Evolutionary conservation across 164 flowering plant genomes (phyloP).

Genomic region (Sedum album): DNA sequence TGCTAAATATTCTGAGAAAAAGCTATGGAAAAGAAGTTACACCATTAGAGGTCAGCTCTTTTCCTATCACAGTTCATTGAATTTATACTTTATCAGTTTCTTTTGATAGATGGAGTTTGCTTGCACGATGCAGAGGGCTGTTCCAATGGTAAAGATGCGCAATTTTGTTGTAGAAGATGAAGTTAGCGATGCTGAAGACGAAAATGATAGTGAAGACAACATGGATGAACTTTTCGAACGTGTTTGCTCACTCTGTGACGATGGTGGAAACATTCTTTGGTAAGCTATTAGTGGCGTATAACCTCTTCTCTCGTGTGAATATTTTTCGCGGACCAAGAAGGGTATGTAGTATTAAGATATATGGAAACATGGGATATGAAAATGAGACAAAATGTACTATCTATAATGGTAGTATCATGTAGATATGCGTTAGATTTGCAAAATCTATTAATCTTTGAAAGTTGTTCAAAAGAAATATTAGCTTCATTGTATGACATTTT

Average conservation of each 20-base stretch:
- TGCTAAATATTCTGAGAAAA: conserved; percentile 15
- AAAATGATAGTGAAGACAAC: conserved; percentile 14
- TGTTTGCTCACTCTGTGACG: conserved; percentile 46
- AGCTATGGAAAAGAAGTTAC: conserved; percentile 12
- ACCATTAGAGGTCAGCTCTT: conserved; percentile 17
- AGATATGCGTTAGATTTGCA: no score
- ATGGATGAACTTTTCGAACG: conserved; percentile 20
- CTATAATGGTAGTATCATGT: no score
- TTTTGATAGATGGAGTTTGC: not conserved
- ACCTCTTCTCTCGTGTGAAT: no score
- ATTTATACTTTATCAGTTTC: not conserved
- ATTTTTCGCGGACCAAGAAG: no score
- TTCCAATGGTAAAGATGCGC: conserved; percentile 1
- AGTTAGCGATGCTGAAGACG: conserved; percentile 16
- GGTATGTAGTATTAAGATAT: no score
- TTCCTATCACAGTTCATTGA: not conserved
- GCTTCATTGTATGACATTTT: not conserved
- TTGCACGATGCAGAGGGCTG: conserved; percentile 4
- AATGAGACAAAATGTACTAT: no score
- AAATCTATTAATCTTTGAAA: no score
- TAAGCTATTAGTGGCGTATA: no score
- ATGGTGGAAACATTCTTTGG: conserved; percentile 35
- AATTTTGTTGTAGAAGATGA: conserved; percentile 37
- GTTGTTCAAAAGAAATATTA: no score
- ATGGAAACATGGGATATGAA: no score